These are phyloP conservation scores for Boletales sp. DNA, from an alignment of 768 basidiomycete species.

Conservation along the genomic window DNA sequence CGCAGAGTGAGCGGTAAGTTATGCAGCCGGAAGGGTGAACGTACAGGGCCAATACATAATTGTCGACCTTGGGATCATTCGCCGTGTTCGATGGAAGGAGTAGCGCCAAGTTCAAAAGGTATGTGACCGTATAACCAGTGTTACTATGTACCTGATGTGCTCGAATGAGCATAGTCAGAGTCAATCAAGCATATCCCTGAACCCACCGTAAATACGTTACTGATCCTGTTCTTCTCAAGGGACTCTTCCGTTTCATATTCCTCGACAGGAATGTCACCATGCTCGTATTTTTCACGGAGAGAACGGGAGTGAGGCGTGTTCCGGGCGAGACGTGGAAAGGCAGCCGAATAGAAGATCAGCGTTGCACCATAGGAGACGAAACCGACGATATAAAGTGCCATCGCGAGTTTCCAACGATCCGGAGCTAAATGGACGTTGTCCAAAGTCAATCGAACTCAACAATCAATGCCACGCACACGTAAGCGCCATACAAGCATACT, in stretches of 20 bases:
- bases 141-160: conserved; percentile 63
- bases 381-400: conserved; percentile 76
- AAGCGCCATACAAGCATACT: conserved; percentile 73
- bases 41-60: conserved; percentile 69
- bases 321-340: conserved; percentile 77
- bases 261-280: conserved; percentile 54
- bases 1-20: background rate
- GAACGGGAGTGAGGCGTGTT: conserved; percentile 64
- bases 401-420: conserved; percentile 67
- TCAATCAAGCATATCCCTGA: no score
- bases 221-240: conserved; percentile 79
- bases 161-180: background rate
- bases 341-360: conserved; percentile 73
- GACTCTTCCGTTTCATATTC: conserved; percentile 74
- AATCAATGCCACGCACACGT: conserved; percentile 45
- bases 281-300: conserved; percentile 53
- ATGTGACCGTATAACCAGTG: conserved; percentile 64
- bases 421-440: conserved; percentile 40
- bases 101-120: conserved; percentile 65
- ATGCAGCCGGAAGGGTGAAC: conserved; percentile 17
- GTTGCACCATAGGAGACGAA: conserved; percentile 80
- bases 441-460: background rate
- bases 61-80: conserved; percentile 61
- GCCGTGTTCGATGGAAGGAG: conserved; percentile 49
- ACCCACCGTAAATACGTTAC: conserved; percentile 76